Evolutionary conservation across 2,329 filamentous ascomycete species (phyloP).

Genomic region (Ascocoryne sarcoides): DNA sequence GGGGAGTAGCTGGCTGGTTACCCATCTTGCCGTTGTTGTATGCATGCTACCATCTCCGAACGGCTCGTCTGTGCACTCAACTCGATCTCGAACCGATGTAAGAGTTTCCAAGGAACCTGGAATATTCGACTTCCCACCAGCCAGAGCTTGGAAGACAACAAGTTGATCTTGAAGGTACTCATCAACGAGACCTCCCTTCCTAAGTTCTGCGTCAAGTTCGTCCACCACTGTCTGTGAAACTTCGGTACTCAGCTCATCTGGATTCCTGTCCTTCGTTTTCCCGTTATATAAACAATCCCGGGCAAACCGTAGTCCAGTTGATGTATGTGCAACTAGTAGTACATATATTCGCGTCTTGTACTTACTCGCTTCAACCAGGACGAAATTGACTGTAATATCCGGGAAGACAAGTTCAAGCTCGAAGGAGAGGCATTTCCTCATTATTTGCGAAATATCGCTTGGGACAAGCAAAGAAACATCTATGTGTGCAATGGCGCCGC

Average conservation of each 20-base stretch:
- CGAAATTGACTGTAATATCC: constrained; percentile 36
- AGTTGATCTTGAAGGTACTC: constrained; percentile 53
- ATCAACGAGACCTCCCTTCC: constrained; percentile 41
- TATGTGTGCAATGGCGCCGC: constrained; percentile 35
- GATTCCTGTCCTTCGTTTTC: constrained; percentile 27
- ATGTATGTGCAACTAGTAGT: constrained; percentile 46
- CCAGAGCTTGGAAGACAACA: constrained; percentile 50
- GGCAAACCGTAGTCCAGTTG: constrained; percentile 38
- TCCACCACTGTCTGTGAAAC: constrained; percentile 38
- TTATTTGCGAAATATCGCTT: constrained; percentile 31
- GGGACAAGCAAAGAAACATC: constrained; percentile 46
- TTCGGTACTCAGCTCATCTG: constrained; percentile 28
- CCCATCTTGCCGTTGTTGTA: constrained; percentile 52
- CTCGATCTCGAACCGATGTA: constrained; percentile 24
- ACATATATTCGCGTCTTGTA: constrained; percentile 45
- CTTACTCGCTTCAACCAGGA: constrained; percentile 41
- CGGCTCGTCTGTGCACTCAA: constrained; percentile 39
- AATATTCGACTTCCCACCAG: constrained; percentile 38
- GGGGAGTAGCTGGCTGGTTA: constrained; percentile 43
- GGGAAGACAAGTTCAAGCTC: constrained; percentile 37
- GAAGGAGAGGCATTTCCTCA: constrained; percentile 34
- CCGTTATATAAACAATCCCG: constrained; percentile 39
- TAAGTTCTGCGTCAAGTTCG: constrained; percentile 38
- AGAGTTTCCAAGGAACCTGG: constrained; percentile 11
- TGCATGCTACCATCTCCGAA: constrained; percentile 50